Base-by-base conservation (phyloP, 1,284 basidiomycete species). In the Ustanciosporium gigantosporum region DNA sequence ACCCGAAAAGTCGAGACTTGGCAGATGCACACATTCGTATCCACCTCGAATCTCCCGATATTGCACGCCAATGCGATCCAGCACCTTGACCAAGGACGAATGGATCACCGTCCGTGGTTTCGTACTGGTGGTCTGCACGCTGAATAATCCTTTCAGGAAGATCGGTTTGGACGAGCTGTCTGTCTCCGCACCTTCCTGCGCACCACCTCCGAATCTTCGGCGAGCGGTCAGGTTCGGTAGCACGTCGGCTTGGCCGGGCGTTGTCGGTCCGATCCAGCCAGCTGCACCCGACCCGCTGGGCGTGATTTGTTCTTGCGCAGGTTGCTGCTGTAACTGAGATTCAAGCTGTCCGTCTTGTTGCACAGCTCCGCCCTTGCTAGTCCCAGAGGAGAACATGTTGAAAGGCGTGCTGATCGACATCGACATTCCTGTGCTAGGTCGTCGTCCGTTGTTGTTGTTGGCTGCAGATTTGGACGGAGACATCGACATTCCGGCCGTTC, bases 21-120 rank as follows among this genome's bases (percentile, higher is more conserved):
- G 94, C 40, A 90, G 81, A 77, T 97, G 92, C 20, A 94, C 88
- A 79, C 94, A 98, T 78, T 97, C 94, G 77, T 93, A 98, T 0
- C 94, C 94, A 46, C 86, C 84, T 77, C 87, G 88, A 69, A 87
- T 91, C 77, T 93, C 90, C 31, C 90, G 85, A 78, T 94, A 91
- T 78, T 91, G 90, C 38, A 98, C 88, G 53, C 93, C 91, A 84
- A 97, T 90, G 37, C 91, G 85, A 68, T 94, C 90, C 32, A 98
- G 82, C 2, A 96, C 91, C 15, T 86, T 85, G 35, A 86, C 83
- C 59, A 98, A 87, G 78, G 96, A 92, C 27, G 83, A 81, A 72
- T 91, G 88, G 79, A 97, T 87, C 13, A 85, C 83, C 5, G 83
- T 81, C 2, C 91, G 88, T 8, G 88, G 80, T 75, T 95, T 96